Percentiles rank a stretch among this genome's conserved stretches.
These are phyloP conservation scores for Puya raimondii DNA, from an alignment of 176 grass and related monocot genomes.

Conservation along the genomic window DNA sequence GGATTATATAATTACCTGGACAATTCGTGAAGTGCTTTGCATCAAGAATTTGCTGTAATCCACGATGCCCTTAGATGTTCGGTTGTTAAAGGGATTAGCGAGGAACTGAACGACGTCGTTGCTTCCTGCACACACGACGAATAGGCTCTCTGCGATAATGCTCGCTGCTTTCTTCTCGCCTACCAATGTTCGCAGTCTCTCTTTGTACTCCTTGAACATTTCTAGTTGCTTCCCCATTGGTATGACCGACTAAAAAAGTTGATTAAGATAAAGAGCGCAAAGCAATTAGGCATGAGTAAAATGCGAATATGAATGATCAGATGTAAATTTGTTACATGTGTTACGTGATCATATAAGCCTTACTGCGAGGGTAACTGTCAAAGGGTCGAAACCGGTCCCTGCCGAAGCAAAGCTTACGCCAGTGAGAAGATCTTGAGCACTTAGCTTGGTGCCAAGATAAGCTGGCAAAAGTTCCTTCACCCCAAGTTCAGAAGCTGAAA, in stretches of 20 bases:
- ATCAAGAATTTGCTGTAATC: constrained; percentile 1
- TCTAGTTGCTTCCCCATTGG: constrained; percentile 40
- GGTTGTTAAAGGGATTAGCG: constrained; percentile 13
- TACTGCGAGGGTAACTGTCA: constrained; percentile 36
- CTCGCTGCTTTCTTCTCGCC: constrained; percentile 20
- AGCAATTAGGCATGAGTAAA: background rate
- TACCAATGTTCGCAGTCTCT: constrained; percentile 23
- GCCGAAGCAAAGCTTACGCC: constrained; percentile 84
- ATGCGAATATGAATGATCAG: background rate
- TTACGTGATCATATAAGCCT: background rate
- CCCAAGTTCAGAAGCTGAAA: constrained; percentile 40
- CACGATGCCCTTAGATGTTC: constrained; percentile 9
- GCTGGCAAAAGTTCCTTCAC: constrained; percentile 42
- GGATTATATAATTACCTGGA: background rate
- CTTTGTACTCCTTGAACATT: constrained; percentile 63
- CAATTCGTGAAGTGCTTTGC: background rate
- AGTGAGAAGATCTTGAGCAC: constrained; percentile 29
- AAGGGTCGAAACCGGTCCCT: constrained; percentile 53
- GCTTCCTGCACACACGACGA: constrained; percentile 47
- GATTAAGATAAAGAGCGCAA: constrained; percentile 17
- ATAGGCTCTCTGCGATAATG: constrained; percentile 38
- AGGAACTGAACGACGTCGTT: constrained; percentile 61
- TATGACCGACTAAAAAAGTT: constrained; percentile 53
- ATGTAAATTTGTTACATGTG: constrained; percentile 19
- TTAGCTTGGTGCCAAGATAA: constrained; percentile 43